Evolutionary conservation across 2,329 filamentous ascomycete species (phyloP).

Genomic region (Paecilomyces dactylethromorphus): DNA sequence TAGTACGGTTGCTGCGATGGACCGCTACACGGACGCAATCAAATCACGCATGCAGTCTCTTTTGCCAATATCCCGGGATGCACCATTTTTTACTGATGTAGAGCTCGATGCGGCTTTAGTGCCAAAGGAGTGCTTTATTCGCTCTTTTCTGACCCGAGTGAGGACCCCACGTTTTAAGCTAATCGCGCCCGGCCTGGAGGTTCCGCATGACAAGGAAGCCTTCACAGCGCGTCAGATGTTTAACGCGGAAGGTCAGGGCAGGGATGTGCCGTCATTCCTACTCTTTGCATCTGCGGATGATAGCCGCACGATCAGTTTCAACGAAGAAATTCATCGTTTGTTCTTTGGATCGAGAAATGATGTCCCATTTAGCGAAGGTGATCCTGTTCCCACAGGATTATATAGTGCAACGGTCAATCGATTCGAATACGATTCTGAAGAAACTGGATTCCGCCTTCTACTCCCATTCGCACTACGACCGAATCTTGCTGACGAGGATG

Average conservation of each 20-base stretch:
- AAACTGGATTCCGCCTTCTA: slow-evolving; percentile 3
- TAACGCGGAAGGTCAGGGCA: not conserved
- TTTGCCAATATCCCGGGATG: not conserved
- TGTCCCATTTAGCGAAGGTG: not conserved
- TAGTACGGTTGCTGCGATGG: slow-evolving; percentile 9
- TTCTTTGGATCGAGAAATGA: not conserved
- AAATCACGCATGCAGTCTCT: slow-evolving; percentile 2
- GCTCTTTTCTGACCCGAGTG: slow-evolving; percentile 2
- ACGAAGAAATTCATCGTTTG: not conserved
- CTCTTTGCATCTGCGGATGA: not conserved
- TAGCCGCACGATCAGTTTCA: not conserved
- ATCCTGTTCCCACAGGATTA: not conserved
- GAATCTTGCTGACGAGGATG: not conserved
- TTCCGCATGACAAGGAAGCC: not conserved
- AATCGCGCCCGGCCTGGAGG: slow-evolving; percentile 3
- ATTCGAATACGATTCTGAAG: not conserved
- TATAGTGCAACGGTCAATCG: slow-evolving; percentile 1
- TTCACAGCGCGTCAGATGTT: slow-evolving; percentile 1
- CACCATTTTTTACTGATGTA: slow-evolving; percentile 1
- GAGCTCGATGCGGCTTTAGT: slow-evolving; percentile 2
- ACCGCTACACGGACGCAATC: slow-evolving; percentile 2
- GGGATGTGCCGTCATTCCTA: not conserved
- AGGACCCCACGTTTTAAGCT: slow-evolving; percentile 2
- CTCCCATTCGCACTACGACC: not conserved
- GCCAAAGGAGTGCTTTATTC: slow-evolving; percentile 4